phyloP scores from a whole-genome alignment of 2,329 filamentous ascomycete genomes.

The Exserohilum turcica region DNA sequence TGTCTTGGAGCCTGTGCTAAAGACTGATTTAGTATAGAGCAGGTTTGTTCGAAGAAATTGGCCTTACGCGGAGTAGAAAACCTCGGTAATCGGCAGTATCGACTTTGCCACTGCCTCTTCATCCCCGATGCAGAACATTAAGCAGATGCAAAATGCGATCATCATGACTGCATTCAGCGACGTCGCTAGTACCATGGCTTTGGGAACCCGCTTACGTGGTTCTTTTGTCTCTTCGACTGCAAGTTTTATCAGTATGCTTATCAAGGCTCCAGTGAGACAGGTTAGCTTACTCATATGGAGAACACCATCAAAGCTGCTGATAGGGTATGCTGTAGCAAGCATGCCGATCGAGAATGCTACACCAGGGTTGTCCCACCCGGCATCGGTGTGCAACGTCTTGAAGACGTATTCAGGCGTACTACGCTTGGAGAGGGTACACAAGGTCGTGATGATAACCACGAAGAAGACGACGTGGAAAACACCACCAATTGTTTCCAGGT shows the following conservation, averaged over 20 bases:
- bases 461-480: slow-evolving; percentile 55
- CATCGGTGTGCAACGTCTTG: slow-evolving; percentile 49
- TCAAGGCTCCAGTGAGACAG: too few species aligned
- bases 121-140: slow-evolving; percentile 52
- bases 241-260: background rate
- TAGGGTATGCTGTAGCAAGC: slow-evolving; percentile 34
- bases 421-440: slow-evolving; percentile 42
- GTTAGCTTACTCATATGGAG: slow-evolving; percentile 43
- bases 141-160: slow-evolving; percentile 49
- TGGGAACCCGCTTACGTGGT: slow-evolving; percentile 19
- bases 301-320: slow-evolving; percentile 51
- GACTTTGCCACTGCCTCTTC: slow-evolving; percentile 24
- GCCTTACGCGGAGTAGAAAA: slow-evolving; percentile 36
- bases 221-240: slow-evolving; percentile 29
- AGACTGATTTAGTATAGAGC: background rate
- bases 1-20: slow-evolving; percentile 41
- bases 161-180: slow-evolving; percentile 48
- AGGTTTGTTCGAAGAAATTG: background rate
- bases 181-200: slow-evolving; percentile 50
- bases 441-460: slow-evolving; percentile 52
- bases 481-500: slow-evolving; percentile 52
- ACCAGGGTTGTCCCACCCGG: slow-evolving; percentile 49
- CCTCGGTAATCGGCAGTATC: slow-evolving; percentile 37
- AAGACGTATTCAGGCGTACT: slow-evolving; percentile 50
- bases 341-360: slow-evolving; percentile 49